Base-by-base conservation (phyloP, 2,329 filamentous ascomycete species). In the Fusarium sp. region DNA sequence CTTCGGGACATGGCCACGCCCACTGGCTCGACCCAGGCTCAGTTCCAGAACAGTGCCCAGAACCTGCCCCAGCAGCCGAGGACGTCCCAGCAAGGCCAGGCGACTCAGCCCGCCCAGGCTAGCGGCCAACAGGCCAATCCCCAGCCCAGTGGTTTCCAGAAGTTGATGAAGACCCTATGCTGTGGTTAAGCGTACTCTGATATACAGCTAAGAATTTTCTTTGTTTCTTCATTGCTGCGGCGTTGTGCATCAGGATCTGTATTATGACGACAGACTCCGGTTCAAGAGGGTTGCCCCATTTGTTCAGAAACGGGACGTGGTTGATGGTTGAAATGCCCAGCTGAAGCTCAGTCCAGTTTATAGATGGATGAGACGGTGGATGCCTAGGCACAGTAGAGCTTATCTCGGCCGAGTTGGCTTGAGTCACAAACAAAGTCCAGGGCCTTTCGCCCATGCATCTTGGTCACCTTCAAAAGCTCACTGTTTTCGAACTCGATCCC, bases 41-140 rank as follows among this genome's bases (percentile, higher is more conserved):
- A 98, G 81, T 98, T 97, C 87, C 94, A 97, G 86, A 95, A 94
- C 88, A 97, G 94, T 85, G 93, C 93, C 79, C 93, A 94, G 81
- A 96, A 97, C 82, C 88, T 97, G 74, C 89, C 92, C 54, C 90
- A 89, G 77, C 90, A 89, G 77, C 90, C 88, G 78, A 86, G 87
- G 72, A 87, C 89, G 79, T 88, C 88, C 68, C 86, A 88, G 69
- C 89, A 91, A 79, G 86, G 87, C 65, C 88, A 86, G 66, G 86
- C 90, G 84, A 88, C 85, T 50, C 80, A 80, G 57, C 85, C 86
- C 79, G 84, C 87, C 72, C 84, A 84, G 79, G 84, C 83, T 81
- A 89, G 83, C 79, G 87, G 86, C 74, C 86, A 87, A 72, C 86
- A 86, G 47, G 85, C 87, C 76, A 92, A 96, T 80, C 87, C 91